Evolutionary conservation across 2,329 filamentous ascomycete genomes (phyloP), one percentile per base, ranked within the genome.

Genomic region (Arthroderma sp.): DNA sequence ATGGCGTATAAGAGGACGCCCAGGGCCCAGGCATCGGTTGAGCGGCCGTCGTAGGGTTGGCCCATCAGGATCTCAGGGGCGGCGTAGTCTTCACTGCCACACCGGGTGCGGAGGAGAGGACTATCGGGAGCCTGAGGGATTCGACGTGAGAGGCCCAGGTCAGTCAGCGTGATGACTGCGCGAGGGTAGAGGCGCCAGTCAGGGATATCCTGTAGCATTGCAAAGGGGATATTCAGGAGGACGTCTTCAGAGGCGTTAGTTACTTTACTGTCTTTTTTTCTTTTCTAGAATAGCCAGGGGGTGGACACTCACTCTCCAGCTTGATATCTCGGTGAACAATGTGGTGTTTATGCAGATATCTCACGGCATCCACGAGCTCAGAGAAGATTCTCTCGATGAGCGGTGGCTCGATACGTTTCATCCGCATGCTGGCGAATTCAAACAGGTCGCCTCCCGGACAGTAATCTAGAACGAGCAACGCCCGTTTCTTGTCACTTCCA

Each of bases 261-360:
- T 33, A 31, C n/a, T 57, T 47, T 33, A 5, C 2, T 33, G 49
- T 31, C n/a, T n/a, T n/a, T n/a, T n/a, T n/a, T n/a, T n/a, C n/a
- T n/a, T n/a, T n/a, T n/a, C n/a, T n/a, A n/a, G n/a, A n/a, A n/a
- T n/a, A n/a, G n/a, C n/a, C 25, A 28, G 33, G 13, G 44, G 7
- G 37, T 1, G 8, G n/a, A 19, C 23, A 57, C 84, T 73, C 80
- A 93, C 88, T 98, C 77, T 98, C 93, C 59, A 98, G 84, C 74
- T 98, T 98, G 72, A 98, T 94, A 71, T 98, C 93, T 60, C 93
- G 84, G 70, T 98, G 93, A 56, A 97, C 91, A 68, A 98, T 95
- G 63, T 82, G 85, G 65, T 87, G 78, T 56, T 82, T 77, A 71
- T 98, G 93, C 53, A 98, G 76, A 74, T 97, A 96, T 58, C 80